Evolutionary conservation across 257 asterid genomes (phyloP).

Genomic region (Thymus mandschuricus): DNA sequence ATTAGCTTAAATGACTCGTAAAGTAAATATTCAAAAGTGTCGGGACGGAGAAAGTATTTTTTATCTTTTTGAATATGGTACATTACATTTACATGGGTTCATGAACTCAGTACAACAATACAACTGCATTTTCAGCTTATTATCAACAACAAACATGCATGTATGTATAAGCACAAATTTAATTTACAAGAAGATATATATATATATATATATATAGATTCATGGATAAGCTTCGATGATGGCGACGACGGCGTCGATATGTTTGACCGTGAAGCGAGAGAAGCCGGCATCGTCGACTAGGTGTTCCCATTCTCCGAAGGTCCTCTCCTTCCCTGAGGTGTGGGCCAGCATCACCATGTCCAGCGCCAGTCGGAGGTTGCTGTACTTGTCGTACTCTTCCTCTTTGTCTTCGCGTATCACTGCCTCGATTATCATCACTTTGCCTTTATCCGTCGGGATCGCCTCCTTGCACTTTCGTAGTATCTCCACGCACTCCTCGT

Average conservation of each 20-base stretch:
- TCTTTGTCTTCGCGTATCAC: constrained; percentile 42
- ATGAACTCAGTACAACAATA: too few relatives aligned
- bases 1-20: too few relatives aligned
- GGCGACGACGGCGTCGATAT: constrained; percentile 28
- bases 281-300: constrained; percentile 54
- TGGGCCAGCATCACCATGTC: constrained; percentile 80
- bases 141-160: too few relatives aligned
- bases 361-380: constrained; percentile 45
- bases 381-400: constrained; percentile 25
- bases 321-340: constrained; percentile 61
- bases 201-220: too few relatives aligned
- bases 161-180: too few relatives aligned
- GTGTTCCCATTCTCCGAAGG: constrained; percentile 43
- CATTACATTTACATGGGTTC: too few relatives aligned
- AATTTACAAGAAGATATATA: too few relatives aligned
- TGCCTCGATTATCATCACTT: constrained; percentile 70
- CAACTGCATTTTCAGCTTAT: too few relatives aligned
- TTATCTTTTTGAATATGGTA: too few relatives aligned
- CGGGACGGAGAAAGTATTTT: too few relatives aligned
- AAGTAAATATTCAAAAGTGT: too few relatives aligned
- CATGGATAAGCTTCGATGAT: constrained; percentile 53
- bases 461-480: constrained; percentile 59
- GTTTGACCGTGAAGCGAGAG: constrained; percentile 30
- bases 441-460: constrained; percentile 46
- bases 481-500: constrained; percentile 61